Percentiles rank a stretch among this genome's conserved stretches.
Evolutionary conservation across 306 rosid genomes (phyloP).

Genomic region (Mucuna pruriens): DNA sequence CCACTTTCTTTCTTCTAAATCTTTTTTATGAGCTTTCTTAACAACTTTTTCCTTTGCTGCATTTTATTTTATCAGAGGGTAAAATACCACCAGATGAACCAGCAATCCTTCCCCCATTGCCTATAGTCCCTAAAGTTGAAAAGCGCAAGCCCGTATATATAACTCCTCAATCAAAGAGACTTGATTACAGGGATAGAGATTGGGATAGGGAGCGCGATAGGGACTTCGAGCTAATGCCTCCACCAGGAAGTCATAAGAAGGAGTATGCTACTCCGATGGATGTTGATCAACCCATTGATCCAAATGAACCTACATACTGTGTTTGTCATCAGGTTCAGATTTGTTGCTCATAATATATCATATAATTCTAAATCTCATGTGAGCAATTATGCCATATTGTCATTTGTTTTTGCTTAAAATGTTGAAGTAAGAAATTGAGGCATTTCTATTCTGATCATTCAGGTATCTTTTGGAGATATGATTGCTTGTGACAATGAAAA

Average conservation of each 20-base stretch:
- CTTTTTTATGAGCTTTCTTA: constrained; percentile 6
- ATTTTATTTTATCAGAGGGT: constrained; percentile 64
- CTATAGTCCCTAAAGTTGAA: constrained; percentile 75
- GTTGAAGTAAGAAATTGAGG: constrained; percentile 38
- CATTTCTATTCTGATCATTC: constrained; percentile 41
- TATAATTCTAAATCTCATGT: constrained; percentile 30
- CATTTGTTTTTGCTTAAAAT: constrained; percentile 38
- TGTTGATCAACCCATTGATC: constrained; percentile 92
- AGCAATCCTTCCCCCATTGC: constrained; percentile 87
- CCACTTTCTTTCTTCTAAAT: background rate
- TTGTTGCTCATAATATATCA: constrained; percentile 20
- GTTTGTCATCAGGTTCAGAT: constrained; percentile 91
- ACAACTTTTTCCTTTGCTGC: background rate
- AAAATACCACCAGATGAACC: constrained; percentile 87
- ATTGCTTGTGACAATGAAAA: constrained; percentile 97
- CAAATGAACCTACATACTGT: constrained; percentile 94
- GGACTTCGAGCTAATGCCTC: constrained; percentile 98
- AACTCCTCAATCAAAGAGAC: constrained; percentile 82
- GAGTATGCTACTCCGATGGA: constrained; percentile 77
- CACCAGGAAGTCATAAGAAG: constrained; percentile 91
- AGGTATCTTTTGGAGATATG: constrained; percentile 98
- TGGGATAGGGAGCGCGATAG: constrained; percentile 98
- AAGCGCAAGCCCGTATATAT: constrained; percentile 63
- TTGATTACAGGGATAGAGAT: constrained; percentile 84
- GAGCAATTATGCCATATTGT: background rate